Evolutionary conservation across 768 basidiomycete genomes (phyloP), one percentile per base, ranked within the genome.

Genomic region (Tubosaeta sp.): DNA sequence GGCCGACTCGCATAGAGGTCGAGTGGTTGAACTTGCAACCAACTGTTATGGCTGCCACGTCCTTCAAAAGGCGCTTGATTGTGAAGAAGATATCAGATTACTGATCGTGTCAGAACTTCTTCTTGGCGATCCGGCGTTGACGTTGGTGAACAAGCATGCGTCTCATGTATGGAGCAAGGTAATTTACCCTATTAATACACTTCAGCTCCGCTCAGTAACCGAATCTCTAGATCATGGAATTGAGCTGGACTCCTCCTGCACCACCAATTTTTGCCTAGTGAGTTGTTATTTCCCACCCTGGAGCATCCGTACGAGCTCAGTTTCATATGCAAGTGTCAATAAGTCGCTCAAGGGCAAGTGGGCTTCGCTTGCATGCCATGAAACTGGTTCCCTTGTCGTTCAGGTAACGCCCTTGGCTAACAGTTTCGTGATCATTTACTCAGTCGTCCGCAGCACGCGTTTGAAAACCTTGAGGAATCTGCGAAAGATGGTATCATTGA

Each of bases 121-220:
- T 39, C 76, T 86, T 19, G 87, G 88, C 2, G 90, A 93, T 63
- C 90, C 90, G 8, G 87, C 88, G 1, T 80, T 88, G 64, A 93
- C 90, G 6, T 74, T 93, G 25, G 86, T 92, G 8, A 92, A 92
- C 68, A 93, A 93, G 66, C 90, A 93, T 64, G 89, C 90, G 1
- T 90, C 88, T 43, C 90, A 93, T 64, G 90, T 93, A 29, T 93
- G 90, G 90, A 90, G 88, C 71, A 92, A 92, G 77, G 87, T 87
- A 55, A 41, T 25, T 49, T 41, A 12, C 49, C 13, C 7, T 6
- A 14, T 51, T 57, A 22, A 18, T 39, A 36, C 18, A 14, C 30
- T 30, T 36, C 32, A 32, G 22, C 32, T 46, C 36, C 30, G 18
- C 41, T 32, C 45, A 42, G 30, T 60, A 54, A 59, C 54, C 11